Evolutionary conservation across 176 grass and related monocot genomes (phyloP).

Genomic region (Musa itinerans): DNA sequence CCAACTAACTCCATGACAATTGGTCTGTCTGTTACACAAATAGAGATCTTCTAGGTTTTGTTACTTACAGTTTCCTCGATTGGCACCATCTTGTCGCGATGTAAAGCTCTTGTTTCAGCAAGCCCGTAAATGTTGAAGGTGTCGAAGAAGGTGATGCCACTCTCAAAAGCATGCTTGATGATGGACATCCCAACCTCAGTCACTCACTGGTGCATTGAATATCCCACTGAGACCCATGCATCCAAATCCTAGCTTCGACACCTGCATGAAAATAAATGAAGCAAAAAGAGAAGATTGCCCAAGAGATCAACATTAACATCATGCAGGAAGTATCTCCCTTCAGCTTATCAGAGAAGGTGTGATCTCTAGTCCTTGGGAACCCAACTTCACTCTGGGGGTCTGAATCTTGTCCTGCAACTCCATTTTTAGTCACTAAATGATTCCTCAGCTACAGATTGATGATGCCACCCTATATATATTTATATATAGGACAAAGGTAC

Average conservation of each 20-base stretch:
- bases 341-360: background rate
- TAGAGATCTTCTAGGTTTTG: background rate
- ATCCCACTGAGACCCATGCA: constrained; percentile 56
- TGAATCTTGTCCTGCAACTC: constrained; percentile 4
- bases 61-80: constrained; percentile 10
- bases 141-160: constrained; percentile 77
- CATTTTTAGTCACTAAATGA: constrained; percentile 7
- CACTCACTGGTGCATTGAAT: constrained; percentile 41
- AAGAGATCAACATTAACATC: background rate
- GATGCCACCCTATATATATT: too few species aligned
- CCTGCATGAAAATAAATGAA: constrained; percentile 24
- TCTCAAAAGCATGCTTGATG: constrained; percentile 60
- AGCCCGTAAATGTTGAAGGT: constrained; percentile 51
- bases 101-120: constrained; percentile 8
- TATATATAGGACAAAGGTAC: too few species aligned
- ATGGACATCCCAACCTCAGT: constrained; percentile 43
- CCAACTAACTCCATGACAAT: too few species aligned
- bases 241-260: constrained; percentile 77
- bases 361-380: constrained; percentile 40
- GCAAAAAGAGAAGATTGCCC: too few species aligned
- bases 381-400: constrained; percentile 36
- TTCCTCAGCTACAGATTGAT: too few species aligned
- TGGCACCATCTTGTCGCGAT: constrained; percentile 5
- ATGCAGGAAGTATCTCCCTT: background rate
- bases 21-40: too few species aligned